Evolutionary conservation across 768 basidiomycete species (phyloP), one percentile per base, ranked within the genome.

Genomic region (Sarcodon sp.): DNA sequence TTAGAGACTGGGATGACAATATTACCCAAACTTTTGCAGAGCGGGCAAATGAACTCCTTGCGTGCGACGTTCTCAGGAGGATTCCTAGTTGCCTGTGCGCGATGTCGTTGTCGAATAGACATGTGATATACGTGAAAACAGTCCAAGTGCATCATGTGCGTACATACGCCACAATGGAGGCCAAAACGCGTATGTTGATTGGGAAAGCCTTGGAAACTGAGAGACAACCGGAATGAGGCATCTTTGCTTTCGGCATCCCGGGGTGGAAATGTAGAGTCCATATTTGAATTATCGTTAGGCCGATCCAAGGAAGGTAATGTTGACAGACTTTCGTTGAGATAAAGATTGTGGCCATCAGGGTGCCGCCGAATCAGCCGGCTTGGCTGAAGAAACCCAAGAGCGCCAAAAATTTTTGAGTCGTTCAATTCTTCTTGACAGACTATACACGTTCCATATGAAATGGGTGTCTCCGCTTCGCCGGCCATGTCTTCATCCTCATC

Each of bases 11-110:
- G 96, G 0, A 99, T 72, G 37, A 99, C 83, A 32, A 91, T 79
- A 62, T 99, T 99, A 3, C 94, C 92, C 6, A 97, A 70, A 55
- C 88, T 91, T 66, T 98, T 98, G 70, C 96, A 99, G 4, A 99
- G 68, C 1, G 96, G 96, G 56, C 96, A 99, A 43, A 97, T 87
- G 66, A 83, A 98, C 58, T 99, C 96, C 55, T 86, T 85, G 36
- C 96, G 76, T 12, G 85, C 79, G n/a, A 92, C 89, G 56, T 80
- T 86, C 61, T 98, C 94, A 0, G 96, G 93, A 58, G 96, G 94
- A 54, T 92, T 90, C 35, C 96, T 70, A 6, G 90, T 90, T 5
- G 87, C 80, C 55, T 98, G 94, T 0, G 83, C 72, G 7, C 86
- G 76, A 59, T 94, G 91, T 10, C 93, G 83, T 52, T 86, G 82